phyloP scores from a whole-genome alignment of 164 flowering plant species.

The Taxillus chinensis region DNA sequence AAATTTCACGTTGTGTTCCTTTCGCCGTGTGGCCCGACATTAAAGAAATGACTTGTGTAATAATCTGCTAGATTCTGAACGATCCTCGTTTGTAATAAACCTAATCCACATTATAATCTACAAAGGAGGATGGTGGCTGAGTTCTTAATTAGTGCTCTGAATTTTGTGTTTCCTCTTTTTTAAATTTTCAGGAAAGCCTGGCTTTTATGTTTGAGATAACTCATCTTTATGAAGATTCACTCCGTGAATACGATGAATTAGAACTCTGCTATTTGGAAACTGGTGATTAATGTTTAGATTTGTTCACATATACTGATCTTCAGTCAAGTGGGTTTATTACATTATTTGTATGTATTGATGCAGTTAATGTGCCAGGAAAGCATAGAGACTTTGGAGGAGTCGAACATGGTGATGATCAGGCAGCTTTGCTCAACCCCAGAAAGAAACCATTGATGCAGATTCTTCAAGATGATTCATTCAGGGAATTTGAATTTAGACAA shows the following conservation, averaged over 20 bases:
- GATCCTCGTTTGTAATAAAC: too few relatives aligned
- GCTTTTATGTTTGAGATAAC: conserved; percentile 99
- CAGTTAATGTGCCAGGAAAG: conserved; percentile 60
- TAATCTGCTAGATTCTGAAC: too few relatives aligned
- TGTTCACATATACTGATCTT: background rate
- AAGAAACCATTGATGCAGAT: conserved; percentile 65
- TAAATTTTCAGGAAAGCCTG: conserved; percentile 72
- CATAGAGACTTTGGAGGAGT: conserved; percentile 82
- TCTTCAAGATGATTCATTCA: conserved; percentile 90
- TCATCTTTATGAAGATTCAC: conserved; percentile 94
- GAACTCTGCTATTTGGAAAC: conserved; percentile 94
- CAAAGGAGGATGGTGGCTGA: too few relatives aligned
- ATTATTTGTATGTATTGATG: conserved; percentile 8
- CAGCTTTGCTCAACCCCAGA: conserved; percentile 67
- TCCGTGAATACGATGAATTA: conserved; percentile 93
- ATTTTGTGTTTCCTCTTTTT: conserved; percentile 2
- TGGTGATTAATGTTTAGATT: conserved; percentile 26
- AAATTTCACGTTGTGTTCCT: too few relatives aligned
- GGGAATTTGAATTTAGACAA: conserved; percentile 96
- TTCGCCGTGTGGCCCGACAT: too few relatives aligned
- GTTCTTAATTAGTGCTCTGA: too few relatives aligned
- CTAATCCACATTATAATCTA: too few relatives aligned
- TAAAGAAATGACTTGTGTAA: too few relatives aligned
- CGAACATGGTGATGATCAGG: conserved; percentile 82
- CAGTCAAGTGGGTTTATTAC: background rate